Conservation (phyloP, 192 early-diverging fungal species). For the Pecoramyces ruminantium region DNA sequence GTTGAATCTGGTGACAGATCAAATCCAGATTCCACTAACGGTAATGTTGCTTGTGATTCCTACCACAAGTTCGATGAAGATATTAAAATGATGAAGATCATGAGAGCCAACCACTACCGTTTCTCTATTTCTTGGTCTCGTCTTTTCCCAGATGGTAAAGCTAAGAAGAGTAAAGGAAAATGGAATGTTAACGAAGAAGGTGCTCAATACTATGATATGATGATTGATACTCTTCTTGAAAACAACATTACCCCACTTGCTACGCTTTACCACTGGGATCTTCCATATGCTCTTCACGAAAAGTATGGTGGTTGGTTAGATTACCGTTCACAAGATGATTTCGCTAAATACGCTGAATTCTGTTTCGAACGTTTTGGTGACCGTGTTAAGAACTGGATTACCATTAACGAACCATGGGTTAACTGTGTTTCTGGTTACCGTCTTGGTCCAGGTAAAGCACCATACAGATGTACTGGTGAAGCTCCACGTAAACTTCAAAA, state of each 20-base stretch:
- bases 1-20: constrained; percentile 1
- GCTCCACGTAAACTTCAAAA: background rate
- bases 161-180: background rate
- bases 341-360: constrained; percentile 14
- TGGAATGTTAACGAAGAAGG: constrained; percentile 15
- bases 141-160: constrained; percentile 11
- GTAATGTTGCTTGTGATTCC: constrained; percentile 13
- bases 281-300: constrained; percentile 15
- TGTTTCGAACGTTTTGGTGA: constrained; percentile 17
- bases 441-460: background rate
- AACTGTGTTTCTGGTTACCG: constrained; percentile 8
- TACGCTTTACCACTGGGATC: constrained; percentile 23
- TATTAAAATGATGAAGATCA: constrained; percentile 9
- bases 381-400: constrained; percentile 24
- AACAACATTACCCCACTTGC: background rate
- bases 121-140: constrained; percentile 26
- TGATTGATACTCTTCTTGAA: background rate
- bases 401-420: constrained; percentile 18
- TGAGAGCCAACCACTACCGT: constrained; percentile 15
- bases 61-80: constrained; percentile 17
- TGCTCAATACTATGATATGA: constrained; percentile 19
- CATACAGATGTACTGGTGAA: background rate
- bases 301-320: constrained; percentile 11
- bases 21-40: constrained; percentile 6
- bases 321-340: constrained; percentile 11